Conservation (phyloP, 345 rosid genomes). For the Euclidium syriacum region DNA sequence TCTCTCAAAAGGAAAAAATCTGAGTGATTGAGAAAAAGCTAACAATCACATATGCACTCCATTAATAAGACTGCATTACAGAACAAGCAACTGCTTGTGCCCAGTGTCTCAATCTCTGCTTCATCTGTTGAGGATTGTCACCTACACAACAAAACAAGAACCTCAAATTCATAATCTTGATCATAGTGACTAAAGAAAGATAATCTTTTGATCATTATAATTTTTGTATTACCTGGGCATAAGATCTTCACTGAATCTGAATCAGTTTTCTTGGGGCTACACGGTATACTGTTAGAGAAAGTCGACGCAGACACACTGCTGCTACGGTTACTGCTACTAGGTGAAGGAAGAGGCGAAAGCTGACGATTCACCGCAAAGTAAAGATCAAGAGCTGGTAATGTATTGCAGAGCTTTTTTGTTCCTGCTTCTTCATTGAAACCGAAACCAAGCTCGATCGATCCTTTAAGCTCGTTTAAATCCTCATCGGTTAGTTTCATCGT, state of each 20-base stretch:
- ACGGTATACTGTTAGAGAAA: constrained; percentile 41
- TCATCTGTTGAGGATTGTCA: constrained; percentile 52
- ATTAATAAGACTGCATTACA: constrained; percentile 43
- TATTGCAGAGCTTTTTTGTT: constrained; percentile 55
- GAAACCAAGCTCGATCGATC: constrained; percentile 91
- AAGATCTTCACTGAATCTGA: constrained; percentile 67
- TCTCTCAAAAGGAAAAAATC: constrained; percentile 16
- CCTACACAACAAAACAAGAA: not conserved
- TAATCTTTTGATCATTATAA: not conserved
- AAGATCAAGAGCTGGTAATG: constrained; percentile 84
- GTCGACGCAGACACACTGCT: constrained; percentile 36
- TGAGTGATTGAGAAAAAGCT: constrained; percentile 14
- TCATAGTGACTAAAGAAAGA: no score
- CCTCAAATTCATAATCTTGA: not conserved
- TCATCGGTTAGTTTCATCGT: constrained; percentile 73
- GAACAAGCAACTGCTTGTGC: constrained; percentile 99
- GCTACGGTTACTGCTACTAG: constrained; percentile 48
- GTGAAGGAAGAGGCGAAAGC: constrained; percentile 68
- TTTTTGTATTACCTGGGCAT: constrained; percentile 50
- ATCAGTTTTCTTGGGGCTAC: constrained; percentile 53
- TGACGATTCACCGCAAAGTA: constrained; percentile 89
- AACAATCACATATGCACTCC: constrained; percentile 13
- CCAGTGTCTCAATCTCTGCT: constrained; percentile 85
- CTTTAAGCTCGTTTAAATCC: constrained; percentile 77
- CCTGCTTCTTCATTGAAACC: constrained; percentile 87